Conservation (phyloP, 257 asterid genomes). For the Solanum corneliomulleri region DNA sequence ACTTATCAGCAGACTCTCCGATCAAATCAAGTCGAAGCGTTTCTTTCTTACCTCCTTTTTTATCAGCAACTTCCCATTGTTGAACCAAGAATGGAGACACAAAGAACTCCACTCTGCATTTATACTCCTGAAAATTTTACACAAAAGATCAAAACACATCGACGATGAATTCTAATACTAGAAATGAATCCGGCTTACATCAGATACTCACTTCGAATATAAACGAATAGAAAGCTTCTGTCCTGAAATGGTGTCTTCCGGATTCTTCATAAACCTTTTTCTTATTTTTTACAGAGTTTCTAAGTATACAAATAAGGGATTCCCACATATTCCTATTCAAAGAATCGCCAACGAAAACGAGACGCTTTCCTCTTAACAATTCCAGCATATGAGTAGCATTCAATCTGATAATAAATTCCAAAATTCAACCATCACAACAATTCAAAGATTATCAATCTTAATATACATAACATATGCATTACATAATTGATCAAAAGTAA, state of each 20-base stretch:
- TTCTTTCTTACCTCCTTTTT: constrained; percentile 49
- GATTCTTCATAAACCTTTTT: constrained; percentile 49
- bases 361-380: constrained; percentile 49
- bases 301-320: constrained; percentile 66
- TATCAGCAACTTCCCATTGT: constrained; percentile 43
- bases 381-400: constrained; percentile 57
- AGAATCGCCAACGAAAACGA: constrained; percentile 68
- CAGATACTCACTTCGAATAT: constrained; percentile 39
- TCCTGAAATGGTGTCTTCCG: constrained; percentile 47
- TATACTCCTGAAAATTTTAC: constrained; percentile 36
- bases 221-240: constrained; percentile 51
- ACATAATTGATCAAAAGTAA: background rate
- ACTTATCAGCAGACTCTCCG: constrained; percentile 36
- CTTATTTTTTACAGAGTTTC: constrained; percentile 39
- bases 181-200: background rate
- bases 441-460: background rate
- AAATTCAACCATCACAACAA: background rate
- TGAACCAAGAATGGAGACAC: constrained; percentile 63
- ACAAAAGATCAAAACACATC: background rate
- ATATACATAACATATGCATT: background rate
- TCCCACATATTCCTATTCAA: constrained; percentile 83
- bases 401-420: constrained; percentile 23
- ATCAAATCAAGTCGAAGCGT: constrained; percentile 62
- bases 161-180: background rate
- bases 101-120: constrained; percentile 59